These are phyloP conservation scores for Saccharomycopsis fodiens DNA, from an alignment of 805 yeast genomes.

Conservation along the genomic window DNA sequence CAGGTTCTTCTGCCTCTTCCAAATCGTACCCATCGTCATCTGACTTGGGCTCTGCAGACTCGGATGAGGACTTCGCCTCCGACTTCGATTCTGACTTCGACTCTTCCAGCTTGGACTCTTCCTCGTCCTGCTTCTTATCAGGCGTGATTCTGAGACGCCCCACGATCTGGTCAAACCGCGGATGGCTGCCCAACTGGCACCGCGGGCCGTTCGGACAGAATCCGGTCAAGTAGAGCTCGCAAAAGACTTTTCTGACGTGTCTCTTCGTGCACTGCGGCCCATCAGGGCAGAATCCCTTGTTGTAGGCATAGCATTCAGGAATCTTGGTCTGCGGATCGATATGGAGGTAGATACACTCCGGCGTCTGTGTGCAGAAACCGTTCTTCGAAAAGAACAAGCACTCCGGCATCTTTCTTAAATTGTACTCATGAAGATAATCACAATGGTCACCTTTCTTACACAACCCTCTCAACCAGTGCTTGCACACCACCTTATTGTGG, in stretches of 20 bases:
- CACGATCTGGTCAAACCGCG: slow-evolving; percentile 53
- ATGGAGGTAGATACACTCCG: slow-evolving; percentile 90
- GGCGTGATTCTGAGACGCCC: slow-evolving; percentile 32
- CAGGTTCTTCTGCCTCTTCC: neutral
- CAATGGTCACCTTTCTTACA: slow-evolving; percentile 96
- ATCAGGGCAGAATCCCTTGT: slow-evolving; percentile 82
- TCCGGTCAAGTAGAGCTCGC: slow-evolving; percentile 79
- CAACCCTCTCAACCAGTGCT: slow-evolving; percentile 96
- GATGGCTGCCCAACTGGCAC: slow-evolving; percentile 75
- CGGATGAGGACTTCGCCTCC: too few species aligned
- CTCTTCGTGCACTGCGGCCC: slow-evolving; percentile 82
- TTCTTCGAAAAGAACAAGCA: slow-evolving; percentile 77
- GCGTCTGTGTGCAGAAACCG: slow-evolving; percentile 84
- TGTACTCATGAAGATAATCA: slow-evolving; percentile 93
- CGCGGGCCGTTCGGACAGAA: slow-evolving; percentile 86
- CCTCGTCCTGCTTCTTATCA: slow-evolving; percentile 20
- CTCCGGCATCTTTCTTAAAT: slow-evolving; percentile 92
- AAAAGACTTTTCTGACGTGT: slow-evolving; percentile 67
- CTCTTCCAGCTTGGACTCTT: neutral
- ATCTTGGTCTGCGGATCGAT: slow-evolving; percentile 82
- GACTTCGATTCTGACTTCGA: too few species aligned
- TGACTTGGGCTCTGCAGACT: too few species aligned
- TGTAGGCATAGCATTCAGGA: slow-evolving; percentile 82
- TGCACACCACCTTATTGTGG: slow-evolving; percentile 77
- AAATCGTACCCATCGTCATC: too few species aligned